These are phyloP conservation scores for Kentomonas sorsogonicus DNA, from an alignment of 208 protist genomes.

Conservation along the genomic window DNA sequence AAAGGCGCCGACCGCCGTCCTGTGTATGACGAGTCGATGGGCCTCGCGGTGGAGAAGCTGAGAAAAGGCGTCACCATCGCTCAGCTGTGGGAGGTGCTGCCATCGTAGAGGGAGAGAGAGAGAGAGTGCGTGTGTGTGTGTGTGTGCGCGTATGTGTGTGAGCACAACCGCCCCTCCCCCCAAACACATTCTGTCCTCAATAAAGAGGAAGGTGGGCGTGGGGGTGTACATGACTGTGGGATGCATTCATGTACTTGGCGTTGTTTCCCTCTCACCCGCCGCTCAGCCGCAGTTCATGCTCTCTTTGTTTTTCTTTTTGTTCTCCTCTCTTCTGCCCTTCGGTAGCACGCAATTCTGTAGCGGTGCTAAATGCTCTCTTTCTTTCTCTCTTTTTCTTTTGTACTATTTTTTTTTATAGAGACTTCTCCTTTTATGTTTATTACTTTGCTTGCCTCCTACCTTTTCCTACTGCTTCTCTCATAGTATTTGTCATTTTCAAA, in stretches of 20 bases:
- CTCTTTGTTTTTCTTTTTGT: constrained; percentile 34
- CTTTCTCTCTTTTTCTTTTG: constrained; percentile 43
- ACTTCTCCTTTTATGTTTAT: constrained; percentile 12
- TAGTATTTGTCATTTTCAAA: neutral
- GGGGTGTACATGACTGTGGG: neutral
- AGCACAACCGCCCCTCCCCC: neutral
- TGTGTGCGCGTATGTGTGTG: neutral
- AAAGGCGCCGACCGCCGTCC: constrained; percentile 69
- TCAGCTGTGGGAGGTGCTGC: constrained; percentile 69
- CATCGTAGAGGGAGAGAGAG: constrained; percentile 4
- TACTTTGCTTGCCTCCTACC: neutral
- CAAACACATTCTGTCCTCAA: neutral
- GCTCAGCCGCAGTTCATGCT: neutral
- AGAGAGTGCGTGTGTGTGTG: neutral
- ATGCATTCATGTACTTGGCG: neutral
- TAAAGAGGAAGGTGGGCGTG: neutral
- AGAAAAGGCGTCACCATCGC: constrained; percentile 68
- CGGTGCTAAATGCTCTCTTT: neutral
- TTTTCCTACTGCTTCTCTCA: neutral
- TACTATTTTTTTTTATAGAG: constrained; percentile 8
- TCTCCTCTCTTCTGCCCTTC: too few species aligned
- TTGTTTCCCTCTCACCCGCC: constrained; percentile 10
- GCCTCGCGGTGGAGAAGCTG: constrained; percentile 90
- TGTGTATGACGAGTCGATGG: constrained; percentile 73
- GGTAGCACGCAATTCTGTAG: too few species aligned